Base-by-base conservation (phyloP, 2,329 filamentous ascomycete species). In the Penicillium expansum region DNA sequence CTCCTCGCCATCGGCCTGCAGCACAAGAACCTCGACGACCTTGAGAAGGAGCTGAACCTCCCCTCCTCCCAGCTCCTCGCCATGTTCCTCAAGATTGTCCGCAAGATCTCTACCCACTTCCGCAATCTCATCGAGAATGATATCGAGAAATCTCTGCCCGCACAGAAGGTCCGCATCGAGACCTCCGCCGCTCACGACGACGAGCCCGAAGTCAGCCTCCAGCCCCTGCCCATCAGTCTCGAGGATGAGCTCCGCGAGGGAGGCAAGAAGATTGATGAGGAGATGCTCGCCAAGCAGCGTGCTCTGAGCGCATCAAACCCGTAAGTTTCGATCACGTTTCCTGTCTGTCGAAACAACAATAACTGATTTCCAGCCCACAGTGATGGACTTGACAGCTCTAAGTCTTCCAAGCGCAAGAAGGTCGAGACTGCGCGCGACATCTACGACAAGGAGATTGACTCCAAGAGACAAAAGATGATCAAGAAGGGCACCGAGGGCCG, bases 31-130 rank as follows among this genome's bases (percentile, higher is more conserved):
- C 80, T 99, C 29, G 90, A 94, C 14, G 83, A 84, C 13, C 78
- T 97, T 9, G 88, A 92, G 60, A 86, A 87, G 61, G 94, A 99
- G 69, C 76, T 96, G 3, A 83, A 82, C 8, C 77, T 97, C 6
- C 85, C 85, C 0, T 83, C 85, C 2, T 88, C 86, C 43, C 94
- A 97, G 77, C 79, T 97, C 4, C 81, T 99, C 60, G 92, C 93
- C 59, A 96, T 97, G 89, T 97, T 99, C 75, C 91, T 96, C 73
- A 99, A 99, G 80, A 89, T 96, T 59, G 83, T 97, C 58, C 86
- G 92, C 63, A 97, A 97, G 78, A 83, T 96, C 38, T 89, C 89
- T 3, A 81, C 83, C 3, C 85, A 92, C 70, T 94, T 99, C 76
- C 84, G 86, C 32, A 79, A 82, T 4, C 76, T 97, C 0, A 82